These are phyloP conservation scores for Musa itinerans DNA, from an alignment of 176 grass and related monocot genomes.

Conservation along the genomic window DNA sequence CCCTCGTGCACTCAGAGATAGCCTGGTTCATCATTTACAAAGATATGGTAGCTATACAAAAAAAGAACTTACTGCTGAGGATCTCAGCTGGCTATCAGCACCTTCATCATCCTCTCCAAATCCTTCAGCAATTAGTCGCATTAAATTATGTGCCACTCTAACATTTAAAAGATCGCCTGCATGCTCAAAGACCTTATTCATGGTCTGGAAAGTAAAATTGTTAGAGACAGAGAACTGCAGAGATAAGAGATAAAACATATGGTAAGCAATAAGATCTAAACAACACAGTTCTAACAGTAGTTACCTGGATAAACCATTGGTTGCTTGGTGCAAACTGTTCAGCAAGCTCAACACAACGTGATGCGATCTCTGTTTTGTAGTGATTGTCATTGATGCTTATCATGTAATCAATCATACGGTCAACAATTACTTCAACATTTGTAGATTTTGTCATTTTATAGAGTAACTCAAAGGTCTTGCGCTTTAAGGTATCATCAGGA, in stretches of 20 bases:
- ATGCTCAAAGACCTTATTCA: conserved; percentile 99
- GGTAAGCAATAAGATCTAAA: neutral
- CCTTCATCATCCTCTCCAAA: conserved; percentile 97
- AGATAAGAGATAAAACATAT: neutral
- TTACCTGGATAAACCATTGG: conserved; percentile 97
- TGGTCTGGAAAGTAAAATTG: conserved; percentile 55
- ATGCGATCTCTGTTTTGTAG: conserved; percentile 98
- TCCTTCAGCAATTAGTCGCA: conserved; percentile 99
- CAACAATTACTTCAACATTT: conserved; percentile 99
- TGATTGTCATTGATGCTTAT: conserved; percentile 88
- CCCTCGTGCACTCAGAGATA: neutral
- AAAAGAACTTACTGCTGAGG: conserved; percentile 84
- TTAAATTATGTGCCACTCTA: conserved; percentile 96
- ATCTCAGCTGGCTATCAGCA: conserved; percentile 93
- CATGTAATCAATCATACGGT: conserved; percentile 99
- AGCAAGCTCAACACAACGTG: conserved; percentile 96
- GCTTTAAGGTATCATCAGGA: conserved; percentile 94
- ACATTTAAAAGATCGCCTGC: conserved; percentile 97
- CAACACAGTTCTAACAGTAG: conserved; percentile 1
- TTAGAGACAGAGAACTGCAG: conserved; percentile 12
- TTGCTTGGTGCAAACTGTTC: conserved; percentile 99
- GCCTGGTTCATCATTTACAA: too few species aligned
- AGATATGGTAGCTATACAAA: neutral
- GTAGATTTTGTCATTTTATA: conserved; percentile 99
- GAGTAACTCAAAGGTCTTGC: conserved; percentile 98